These are phyloP conservation scores for Pelargonium myrrhifolium DNA, from an alignment of 441 rosid genomes.

Conservation along the genomic window DNA sequence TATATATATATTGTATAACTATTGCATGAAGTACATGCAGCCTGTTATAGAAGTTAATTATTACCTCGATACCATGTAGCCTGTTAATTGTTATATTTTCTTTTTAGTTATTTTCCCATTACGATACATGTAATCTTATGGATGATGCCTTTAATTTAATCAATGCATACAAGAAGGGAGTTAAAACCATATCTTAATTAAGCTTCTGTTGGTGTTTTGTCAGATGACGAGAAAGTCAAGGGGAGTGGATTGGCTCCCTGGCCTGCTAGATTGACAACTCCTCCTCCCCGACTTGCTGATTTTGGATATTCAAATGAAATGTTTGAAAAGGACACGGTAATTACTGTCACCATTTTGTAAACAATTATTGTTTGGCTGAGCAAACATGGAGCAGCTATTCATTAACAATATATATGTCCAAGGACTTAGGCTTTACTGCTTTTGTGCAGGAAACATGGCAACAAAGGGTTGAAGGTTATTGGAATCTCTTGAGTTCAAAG, in stretches of 20 bases:
- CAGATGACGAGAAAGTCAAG: neutral
- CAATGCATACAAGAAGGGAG: neutral
- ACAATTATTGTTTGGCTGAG: neutral
- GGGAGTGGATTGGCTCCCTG: constrained; percentile 96
- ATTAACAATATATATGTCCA: neutral
- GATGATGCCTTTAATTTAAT: neutral
- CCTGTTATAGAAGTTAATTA: neutral
- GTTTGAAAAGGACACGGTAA: constrained; percentile 87
- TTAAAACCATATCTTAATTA: neutral
- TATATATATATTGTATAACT: neutral
- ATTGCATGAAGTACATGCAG: neutral
- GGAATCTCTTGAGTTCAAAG: constrained; percentile 73
- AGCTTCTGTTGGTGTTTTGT: neutral
- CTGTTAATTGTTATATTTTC: neutral
- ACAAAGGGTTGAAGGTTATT: constrained; percentile 66
- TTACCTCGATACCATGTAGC: neutral
- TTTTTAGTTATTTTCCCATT: neutral
- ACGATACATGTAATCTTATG: neutral
- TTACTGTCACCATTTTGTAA: neutral
- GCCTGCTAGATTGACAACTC: constrained; percentile 84
- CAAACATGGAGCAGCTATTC: neutral
- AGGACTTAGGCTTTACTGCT: neutral
- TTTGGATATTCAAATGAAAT: constrained; percentile 73
- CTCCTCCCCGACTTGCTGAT: constrained; percentile 88
- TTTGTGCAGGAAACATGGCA: constrained; percentile 63